Percentiles rank a stretch among this genome's conserved stretches.
phyloP scores from a whole-genome alignment of 306 rosid genomes.

The Vigna reflexopilosa region DNA sequence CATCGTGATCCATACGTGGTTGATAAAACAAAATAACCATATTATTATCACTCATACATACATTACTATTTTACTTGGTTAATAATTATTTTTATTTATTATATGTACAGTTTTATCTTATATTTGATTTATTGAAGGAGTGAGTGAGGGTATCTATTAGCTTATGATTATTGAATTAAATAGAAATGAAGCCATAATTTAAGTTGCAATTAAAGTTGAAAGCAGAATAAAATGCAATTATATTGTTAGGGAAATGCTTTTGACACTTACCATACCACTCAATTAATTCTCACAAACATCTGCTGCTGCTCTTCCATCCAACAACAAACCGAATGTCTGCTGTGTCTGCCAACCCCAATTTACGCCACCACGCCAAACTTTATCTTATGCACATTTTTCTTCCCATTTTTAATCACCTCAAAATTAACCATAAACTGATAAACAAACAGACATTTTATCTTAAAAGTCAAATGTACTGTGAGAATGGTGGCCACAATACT shows the following conservation, averaged over 20 bases:
- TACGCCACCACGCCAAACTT: not conserved
- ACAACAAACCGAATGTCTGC: conserved; percentile 35
- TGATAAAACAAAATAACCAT: too few species aligned
- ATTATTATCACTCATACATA: too few species aligned
- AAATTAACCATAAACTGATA: not conserved
- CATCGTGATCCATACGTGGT: too few species aligned
- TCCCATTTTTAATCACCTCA: not conserved
- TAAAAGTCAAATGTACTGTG: conserved; percentile 27
- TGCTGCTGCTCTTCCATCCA: conserved; percentile 21
- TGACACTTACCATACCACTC: not conserved
- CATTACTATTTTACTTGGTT: too few species aligned
- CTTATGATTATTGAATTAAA: conserved; percentile 18
- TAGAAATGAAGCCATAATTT: not conserved
- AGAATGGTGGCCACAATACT: not conserved
- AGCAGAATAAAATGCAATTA: conserved; percentile 24
- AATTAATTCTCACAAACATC: conserved; percentile 19
- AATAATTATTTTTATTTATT: too few species aligned
- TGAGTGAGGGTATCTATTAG: not conserved
- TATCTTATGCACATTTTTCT: not conserved
- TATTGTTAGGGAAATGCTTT: conserved; percentile 8
- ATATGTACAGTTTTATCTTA: too few species aligned
- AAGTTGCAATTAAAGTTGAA: conserved; percentile 4
- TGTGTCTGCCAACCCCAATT: conserved; percentile 8
- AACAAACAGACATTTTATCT: not conserved
- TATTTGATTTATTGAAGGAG: not conserved